Evolutionary conservation across 768 basidiomycete genomes (phyloP).

Genomic region (Pleurotus tuoliensis): DNA sequence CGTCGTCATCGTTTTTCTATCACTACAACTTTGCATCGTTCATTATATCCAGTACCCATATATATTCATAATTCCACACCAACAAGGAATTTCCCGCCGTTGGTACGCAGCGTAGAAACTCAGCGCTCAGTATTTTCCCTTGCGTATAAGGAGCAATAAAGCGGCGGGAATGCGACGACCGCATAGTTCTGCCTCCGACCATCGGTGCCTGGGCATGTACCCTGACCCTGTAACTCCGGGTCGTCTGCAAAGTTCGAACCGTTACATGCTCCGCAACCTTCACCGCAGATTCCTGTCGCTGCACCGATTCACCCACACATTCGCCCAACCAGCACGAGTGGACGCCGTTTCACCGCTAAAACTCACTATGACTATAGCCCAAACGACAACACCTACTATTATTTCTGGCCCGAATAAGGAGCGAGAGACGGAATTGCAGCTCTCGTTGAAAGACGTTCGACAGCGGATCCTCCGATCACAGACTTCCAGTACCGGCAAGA

Average conservation of each 20-base stretch:
- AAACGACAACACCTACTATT: background rate
- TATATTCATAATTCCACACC: no score
- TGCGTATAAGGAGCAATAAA: no score
- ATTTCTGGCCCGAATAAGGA: background rate
- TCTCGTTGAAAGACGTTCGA: background rate
- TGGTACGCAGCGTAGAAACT: no score
- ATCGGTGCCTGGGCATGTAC: background rate
- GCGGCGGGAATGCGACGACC: no score
- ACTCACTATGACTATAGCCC: background rate
- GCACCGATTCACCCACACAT: background rate
- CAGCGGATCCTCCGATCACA: background rate
- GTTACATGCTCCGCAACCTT: background rate
- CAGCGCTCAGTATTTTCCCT: no score
- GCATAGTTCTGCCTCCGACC: no score
- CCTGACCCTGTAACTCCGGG: background rate
- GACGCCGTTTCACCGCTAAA: background rate
- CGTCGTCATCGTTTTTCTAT: no score
- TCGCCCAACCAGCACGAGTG: background rate
- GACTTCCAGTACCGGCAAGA: background rate
- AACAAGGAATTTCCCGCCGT: no score
- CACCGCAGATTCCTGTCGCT: background rate
- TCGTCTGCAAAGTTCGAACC: background rate
- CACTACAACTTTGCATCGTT: no score
- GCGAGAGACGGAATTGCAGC: background rate
- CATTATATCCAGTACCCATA: no score